Conservation (phyloP, 495 filamentous ascomycete genomes). For the Penicillium egyptiacum region DNA sequence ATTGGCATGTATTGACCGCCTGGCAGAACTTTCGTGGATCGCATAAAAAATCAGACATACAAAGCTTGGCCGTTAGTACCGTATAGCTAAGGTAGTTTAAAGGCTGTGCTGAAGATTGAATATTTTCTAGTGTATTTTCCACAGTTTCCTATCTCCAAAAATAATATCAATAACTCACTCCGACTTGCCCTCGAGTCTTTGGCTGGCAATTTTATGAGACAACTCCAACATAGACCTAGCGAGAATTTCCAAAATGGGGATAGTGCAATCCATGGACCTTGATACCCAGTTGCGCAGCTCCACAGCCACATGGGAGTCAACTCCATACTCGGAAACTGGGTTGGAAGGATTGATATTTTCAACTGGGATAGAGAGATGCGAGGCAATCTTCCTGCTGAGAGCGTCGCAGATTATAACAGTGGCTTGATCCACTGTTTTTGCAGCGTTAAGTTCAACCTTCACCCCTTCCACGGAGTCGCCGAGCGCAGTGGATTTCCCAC, state of each 20-base stretch:
- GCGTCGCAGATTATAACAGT: slow-evolving; percentile 22
- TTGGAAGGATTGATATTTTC: slow-evolving; percentile 40
- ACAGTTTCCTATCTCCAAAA: no score
- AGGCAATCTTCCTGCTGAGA: slow-evolving; percentile 27
- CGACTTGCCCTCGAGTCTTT: not conserved
- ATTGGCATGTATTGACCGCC: no score
- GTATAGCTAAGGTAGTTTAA: no score
- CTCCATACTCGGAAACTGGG: slow-evolving; percentile 36
- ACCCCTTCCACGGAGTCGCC: slow-evolving; percentile 19
- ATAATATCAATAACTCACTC: not conserved
- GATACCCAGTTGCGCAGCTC: slow-evolving; percentile 48
- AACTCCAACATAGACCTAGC: slow-evolving; percentile 26
- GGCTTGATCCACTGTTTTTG: slow-evolving; percentile 30
- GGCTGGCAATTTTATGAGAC: slow-evolving; percentile 21
- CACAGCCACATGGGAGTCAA: slow-evolving; percentile 49
- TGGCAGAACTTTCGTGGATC: no score
- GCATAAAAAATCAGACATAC: no score
- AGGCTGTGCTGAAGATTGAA: no score
- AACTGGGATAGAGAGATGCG: slow-evolving; percentile 30
- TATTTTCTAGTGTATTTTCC: not conserved
- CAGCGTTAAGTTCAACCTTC: slow-evolving; percentile 18
- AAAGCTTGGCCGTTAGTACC: no score
- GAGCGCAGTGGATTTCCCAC: not conserved
- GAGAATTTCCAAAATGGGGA: slow-evolving; percentile 32
- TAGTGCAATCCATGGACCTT: slow-evolving; percentile 17